These are phyloP conservation scores for Neonectria coccinea DNA, from an alignment of 2,329 filamentous ascomycete genomes.

Conservation along the genomic window DNA sequence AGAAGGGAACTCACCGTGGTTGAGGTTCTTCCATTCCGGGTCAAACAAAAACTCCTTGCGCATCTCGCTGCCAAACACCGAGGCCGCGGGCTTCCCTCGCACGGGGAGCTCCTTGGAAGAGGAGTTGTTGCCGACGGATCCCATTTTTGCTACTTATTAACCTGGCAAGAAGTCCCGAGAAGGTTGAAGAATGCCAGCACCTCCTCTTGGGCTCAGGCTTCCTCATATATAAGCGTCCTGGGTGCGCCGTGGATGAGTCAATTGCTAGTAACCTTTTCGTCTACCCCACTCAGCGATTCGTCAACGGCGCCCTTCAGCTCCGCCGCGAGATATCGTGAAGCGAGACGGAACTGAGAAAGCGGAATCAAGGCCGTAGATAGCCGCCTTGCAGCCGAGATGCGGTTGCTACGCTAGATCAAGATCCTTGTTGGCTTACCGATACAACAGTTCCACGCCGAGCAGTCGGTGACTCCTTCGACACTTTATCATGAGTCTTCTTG, in stretches of 20 bases:
- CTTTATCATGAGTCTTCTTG: background rate
- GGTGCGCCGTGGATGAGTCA: constrained; percentile 32
- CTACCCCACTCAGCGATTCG: constrained; percentile 39
- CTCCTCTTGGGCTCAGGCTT: background rate
- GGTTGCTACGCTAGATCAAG: background rate
- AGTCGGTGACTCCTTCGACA: background rate
- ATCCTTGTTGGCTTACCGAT: background rate
- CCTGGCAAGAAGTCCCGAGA: background rate
- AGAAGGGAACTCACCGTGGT: constrained; percentile 71
- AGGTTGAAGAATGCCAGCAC: background rate
- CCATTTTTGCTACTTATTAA: constrained; percentile 28
- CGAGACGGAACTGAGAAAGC: background rate
- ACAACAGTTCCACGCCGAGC: background rate
- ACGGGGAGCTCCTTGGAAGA: constrained; percentile 39
- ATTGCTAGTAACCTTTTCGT: constrained; percentile 5
- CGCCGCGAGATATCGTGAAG: background rate
- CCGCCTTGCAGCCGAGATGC: constrained; percentile 25
- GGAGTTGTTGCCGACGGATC: constrained; percentile 33
- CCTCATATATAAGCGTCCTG: background rate
- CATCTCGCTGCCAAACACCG: constrained; percentile 54
- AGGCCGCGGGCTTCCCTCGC: constrained; percentile 34
- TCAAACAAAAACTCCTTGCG: constrained; percentile 77
- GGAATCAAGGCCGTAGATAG: constrained; percentile 16
- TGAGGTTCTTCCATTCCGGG: constrained; percentile 76
- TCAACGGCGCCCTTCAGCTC: constrained; percentile 41